Base-by-base conservation (phyloP, 805 yeast genomes). In the Cyberlindnera sargentensis region DNA sequence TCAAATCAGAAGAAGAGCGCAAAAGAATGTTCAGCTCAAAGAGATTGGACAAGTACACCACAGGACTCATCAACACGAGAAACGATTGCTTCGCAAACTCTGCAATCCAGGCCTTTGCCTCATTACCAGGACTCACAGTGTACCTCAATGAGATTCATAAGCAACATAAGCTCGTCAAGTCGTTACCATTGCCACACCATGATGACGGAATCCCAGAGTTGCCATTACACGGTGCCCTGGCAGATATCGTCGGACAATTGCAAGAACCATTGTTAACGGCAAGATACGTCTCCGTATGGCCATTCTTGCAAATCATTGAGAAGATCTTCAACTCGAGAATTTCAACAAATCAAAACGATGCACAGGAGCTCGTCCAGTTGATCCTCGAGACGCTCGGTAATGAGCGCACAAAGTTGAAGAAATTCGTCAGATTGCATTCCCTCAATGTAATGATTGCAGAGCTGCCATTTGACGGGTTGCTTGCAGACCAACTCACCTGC, bases 11-110 rank as follows among this genome's bases (percentile, higher is more conserved):
- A 38, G 54, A 56, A 26, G 48, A 52, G 11, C 47, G 50, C 48
- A 35, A 44, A 33, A 49, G 48, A 44, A 60, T 57, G 64, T 56
- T 62, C 43, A 52, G 53, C 63, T 51, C 71, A 67, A 75, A 72
- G 43, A 67, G 93, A 57, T 80, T 83, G 6, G 91, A 84, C 51
- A 81, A 75, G 50, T 69, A 77, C 55, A 83, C 95, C 8, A 87
- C 93, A 0, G 97, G 97, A 3, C 67, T 91, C 37, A 72, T 81
- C 51, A 93, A 91, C 61, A 70, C 81, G 49, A 75, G 90, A 47
- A 86, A 87, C 51, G 96, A 89, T 60, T 91, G 99, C 62, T 91
- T 87, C 66, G 96, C 96, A 47, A 91, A 93, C 57, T 77, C 95
- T 6, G 80, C 90, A 1, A 57, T 93, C 20, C 99, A 91, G 61